Evolutionary conservation across 2,329 filamentous ascomycete genomes (phyloP), one percentile per base, ranked within the genome.

Genomic region (Pseudogymnoascus sp.): DNA sequence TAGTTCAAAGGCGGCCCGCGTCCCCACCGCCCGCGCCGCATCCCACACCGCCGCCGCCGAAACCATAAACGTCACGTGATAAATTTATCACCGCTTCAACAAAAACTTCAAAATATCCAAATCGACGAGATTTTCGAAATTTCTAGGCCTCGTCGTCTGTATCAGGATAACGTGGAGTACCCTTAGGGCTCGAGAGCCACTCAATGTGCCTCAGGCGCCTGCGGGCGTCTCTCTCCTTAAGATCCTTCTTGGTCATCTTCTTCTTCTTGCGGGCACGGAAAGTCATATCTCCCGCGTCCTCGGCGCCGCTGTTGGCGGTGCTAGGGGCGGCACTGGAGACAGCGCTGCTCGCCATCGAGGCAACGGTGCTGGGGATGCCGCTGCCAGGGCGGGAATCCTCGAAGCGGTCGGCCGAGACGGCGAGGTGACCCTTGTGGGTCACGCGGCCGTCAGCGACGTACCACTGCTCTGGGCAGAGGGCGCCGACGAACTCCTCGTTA

Each of bases 401-500:
- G 76, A 97, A 97, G 66, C 92, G 88, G 75, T 93, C 90, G 44
- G 89, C 79, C 62, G 84, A 81, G 67, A 96, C 81, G 64, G 90
- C 87, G 1, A 87, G 79, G 74, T 87, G 86, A 70, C 91, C 91
- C 74, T 91, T 91, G 77, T 93, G 88, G 2, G 91, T 89, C 65
- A 99, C 88, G 60, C 89, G 87, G 1, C 95, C 95, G 71, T 93
- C 91, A 63, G 86, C 87, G 68, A 99, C 91, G 76, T 96, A 90
- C 90, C 95, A 96, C 78, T 97, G 93, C 80, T 99, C 96, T 3
- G 90, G 90, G 78, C 95, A 95, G 10, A 99, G 86, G 2, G 93
- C 93, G 65, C 93, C 93, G 61, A 99, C 93, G 72, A 99, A 99
- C 76, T 99, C 95, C 74, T 97, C 93, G 84, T 99, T 97, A 80